phyloP scores from a whole-genome alignment of 768 basidiomycete genomes.

The Leccinellum albellum region DNA sequence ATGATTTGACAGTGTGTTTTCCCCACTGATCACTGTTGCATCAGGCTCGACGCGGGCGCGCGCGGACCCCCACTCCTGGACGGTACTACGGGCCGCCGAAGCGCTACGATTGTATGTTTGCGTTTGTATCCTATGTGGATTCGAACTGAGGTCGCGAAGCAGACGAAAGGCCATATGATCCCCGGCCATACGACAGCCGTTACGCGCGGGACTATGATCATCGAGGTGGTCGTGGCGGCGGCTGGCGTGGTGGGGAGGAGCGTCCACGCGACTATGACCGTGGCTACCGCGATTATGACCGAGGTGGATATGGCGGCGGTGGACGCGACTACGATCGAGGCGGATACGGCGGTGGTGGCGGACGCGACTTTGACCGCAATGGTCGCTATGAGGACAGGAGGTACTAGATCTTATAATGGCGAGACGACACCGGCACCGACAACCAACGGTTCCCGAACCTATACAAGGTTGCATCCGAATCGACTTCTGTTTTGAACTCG shows the following conservation, averaged over 20 bases:
- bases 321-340: constrained; percentile 40
- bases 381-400: constrained; percentile 43
- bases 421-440: neutral
- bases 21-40: constrained; percentile 4
- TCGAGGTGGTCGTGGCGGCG: constrained; percentile 37
- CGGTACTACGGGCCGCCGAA: constrained; percentile 93
- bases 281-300: constrained; percentile 40
- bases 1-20: neutral
- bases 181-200: constrained; percentile 86
- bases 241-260: constrained; percentile 42
- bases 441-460: neutral
- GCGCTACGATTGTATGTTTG: constrained; percentile 55
- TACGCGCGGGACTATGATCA: constrained; percentile 67
- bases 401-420: constrained; percentile 31
- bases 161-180: constrained; percentile 89
- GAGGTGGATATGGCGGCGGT: constrained; percentile 22
- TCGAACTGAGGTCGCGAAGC: constrained; percentile 6
- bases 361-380: constrained; percentile 38
- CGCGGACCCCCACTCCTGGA: constrained; percentile 90
- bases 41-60: constrained; percentile 85
- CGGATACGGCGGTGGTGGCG: constrained; percentile 22
- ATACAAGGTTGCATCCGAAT: constrained; percentile 1
- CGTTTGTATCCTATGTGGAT: neutral
- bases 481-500: neutral
- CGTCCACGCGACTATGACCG: constrained; percentile 23